Evolutionary conservation across 306 rosid species (phyloP), one percentile per base, ranked within the genome.

Genomic region (Phaseolus lunatus): DNA sequence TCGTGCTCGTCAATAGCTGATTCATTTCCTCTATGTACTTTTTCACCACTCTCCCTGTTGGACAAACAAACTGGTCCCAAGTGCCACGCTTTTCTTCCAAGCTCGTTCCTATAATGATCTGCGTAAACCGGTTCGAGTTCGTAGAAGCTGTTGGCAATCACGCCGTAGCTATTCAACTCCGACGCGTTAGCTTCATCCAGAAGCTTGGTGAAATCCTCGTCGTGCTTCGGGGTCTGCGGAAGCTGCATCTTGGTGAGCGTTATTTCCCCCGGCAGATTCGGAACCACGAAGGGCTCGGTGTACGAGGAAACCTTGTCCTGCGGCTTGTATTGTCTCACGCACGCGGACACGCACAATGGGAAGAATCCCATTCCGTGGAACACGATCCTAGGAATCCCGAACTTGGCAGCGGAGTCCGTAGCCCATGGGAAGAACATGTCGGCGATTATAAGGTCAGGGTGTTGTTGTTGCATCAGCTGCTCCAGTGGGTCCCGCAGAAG

Each of bases 11-110:
- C 80, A 3, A 84, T 83, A 2, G 83, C 58, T 9, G 80, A 75
- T 86, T 76, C 80, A 3, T 22, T 75, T 67, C 87, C 91, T 66
- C 87, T 87, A 0, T 4, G 11, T 37, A 74, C 84, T 43, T 86
- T 86, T 1, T 85, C 89, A 22, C 78, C 78, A 0, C 7, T 45
- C 11, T 87, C 79, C 45, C 78, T 78, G 0, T 79, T 85, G 62
- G 83, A 78, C 11, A 83, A 37, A 3, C 86, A 85, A 41, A 91
- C 76, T 0, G 89, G 94, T 1, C 94, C 94, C 11, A 89, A 73
- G 31, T 75, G 87, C 97, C 94, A 91, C 1, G 89, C 86, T 65
- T 54, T 89, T 47, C 84, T 68, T n/a, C 94, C 89, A 7, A 83
- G 77, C 9, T 35, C 72, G 0, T 81, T 84, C 16, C 72, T 80